Base-by-base conservation (phyloP, 768 basidiomycete species). In the Tulasnella sp. region DNA sequence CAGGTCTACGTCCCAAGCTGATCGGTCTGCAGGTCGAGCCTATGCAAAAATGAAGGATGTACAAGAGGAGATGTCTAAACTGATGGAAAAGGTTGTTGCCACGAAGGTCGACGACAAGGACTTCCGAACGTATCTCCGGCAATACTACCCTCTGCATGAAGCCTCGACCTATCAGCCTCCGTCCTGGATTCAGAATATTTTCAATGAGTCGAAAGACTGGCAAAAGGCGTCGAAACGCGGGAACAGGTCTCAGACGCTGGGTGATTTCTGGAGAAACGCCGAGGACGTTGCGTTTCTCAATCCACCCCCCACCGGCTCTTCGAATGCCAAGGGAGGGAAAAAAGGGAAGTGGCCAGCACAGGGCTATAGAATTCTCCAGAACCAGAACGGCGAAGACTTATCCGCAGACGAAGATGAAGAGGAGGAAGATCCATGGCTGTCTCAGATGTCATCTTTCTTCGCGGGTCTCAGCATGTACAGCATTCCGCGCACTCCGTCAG, bases 261-360 rank as follows among this genome's bases (percentile, higher is more conserved):
- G 90, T 81, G 87, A 86, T 0, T 91, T 88, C 62, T 92, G 91
- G 91, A 84, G 84, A 75, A 81, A 83, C 10, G 86, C 85, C 8
- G 78, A 82, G 0, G 91, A 92, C 81, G 76, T 92, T 3, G 84
- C 84, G 1, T 92, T 90, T 56, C 31, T 80, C 74, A 56, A 40
- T 27, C 76, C 76, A 21, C 48, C 48, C 3, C 27, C 44, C 0
- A 40, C 12, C 27, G n/a, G 27, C 56, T 31, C 56, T 2, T n/a
- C 56, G 27, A 58, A 58, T 31, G 27, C 24, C 7, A 7, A 12
- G 1, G 19, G 24, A 24, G 74, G 58, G 24, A 68, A 76, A 7
- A 79, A 76, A 27, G 12, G 14, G 79, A 24, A 52, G 75, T 36
- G 16, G 74, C 16, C 44, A 74, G 46, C 27, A 16, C 14, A n/a